Conservation (phyloP, 495 filamentous ascomycete genomes). For the Polyplosphaeria fusca region DNA sequence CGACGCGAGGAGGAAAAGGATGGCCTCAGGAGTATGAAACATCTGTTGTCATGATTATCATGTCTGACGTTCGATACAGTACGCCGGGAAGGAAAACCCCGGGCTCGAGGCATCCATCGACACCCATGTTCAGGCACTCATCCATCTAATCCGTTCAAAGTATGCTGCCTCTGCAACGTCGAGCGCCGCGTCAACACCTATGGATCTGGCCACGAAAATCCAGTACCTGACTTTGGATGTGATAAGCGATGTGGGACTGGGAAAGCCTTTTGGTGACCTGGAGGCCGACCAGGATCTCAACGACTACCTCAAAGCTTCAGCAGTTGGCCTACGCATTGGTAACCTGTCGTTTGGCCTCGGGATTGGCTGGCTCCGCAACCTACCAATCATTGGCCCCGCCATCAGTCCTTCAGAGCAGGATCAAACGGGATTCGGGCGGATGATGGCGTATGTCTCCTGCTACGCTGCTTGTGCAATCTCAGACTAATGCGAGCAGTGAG, state of each 20-base stretch:
- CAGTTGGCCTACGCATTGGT: slow-evolving; percentile 33
- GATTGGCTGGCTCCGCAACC: slow-evolving; percentile 17
- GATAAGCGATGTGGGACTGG: slow-evolving; percentile 46
- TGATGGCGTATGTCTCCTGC: slow-evolving; percentile 17
- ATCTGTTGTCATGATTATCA: not conserved
- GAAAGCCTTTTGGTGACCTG: slow-evolving; percentile 45
- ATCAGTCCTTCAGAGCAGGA: slow-evolving; percentile 30
- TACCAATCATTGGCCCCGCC: slow-evolving; percentile 20
- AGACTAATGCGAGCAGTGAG: not conserved
- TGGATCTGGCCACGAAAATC: slow-evolving; percentile 45
- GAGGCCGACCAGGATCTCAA: slow-evolving; percentile 49
- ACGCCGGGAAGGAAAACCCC: slow-evolving; percentile 36
- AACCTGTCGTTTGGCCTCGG: slow-evolving; percentile 22
- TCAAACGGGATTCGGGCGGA: slow-evolving; percentile 22
- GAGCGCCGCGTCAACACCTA: slow-evolving; percentile 26
- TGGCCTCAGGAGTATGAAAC: slow-evolving; percentile 30
- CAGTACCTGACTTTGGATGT: slow-evolving; percentile 50
- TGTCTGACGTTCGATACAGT: slow-evolving; percentile 12
- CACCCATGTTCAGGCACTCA: slow-evolving; percentile 27
- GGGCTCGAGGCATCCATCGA: slow-evolving; percentile 34
- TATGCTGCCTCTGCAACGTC: slow-evolving; percentile 35
- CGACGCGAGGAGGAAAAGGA: slow-evolving; percentile 30
- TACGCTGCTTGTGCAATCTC: not conserved
- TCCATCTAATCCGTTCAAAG: slow-evolving; percentile 34
- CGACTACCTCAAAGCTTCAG: slow-evolving; percentile 46